A percentile compares a stretch with the other conserved stretches of the same genome.
Conservation (phyloP, 345 rosid genomes). For the Arabis alpina region DNA sequence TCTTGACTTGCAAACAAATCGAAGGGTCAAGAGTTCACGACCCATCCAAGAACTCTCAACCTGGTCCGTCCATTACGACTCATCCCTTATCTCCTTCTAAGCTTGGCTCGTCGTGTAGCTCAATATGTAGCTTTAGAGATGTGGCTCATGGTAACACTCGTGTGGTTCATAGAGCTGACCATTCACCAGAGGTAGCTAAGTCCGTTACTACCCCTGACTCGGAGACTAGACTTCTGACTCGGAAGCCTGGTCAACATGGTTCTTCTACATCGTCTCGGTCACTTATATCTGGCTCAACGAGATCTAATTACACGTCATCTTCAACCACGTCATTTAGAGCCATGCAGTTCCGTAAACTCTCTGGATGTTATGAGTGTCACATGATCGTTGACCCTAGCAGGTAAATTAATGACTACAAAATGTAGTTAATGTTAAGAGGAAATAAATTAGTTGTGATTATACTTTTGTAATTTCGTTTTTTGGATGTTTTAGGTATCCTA, state of each 20-base stretch:
- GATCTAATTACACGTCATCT: conserved; percentile 55
- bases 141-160: conserved; percentile 93
- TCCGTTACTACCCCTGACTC: conserved; percentile 53
- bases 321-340: conserved; percentile 64
- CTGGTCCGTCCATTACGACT: conserved; percentile 27
- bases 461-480: not conserved
- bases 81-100: conserved; percentile 39
- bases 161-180: conserved; percentile 88
- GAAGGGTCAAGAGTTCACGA: conserved; percentile 78
- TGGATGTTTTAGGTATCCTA: conserved; percentile 57
- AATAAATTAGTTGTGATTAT: not conserved
- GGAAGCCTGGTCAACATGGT: conserved; percentile 48
- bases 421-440: not conserved
- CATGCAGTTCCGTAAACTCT: conserved; percentile 95
- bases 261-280: conserved; percentile 58
- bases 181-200: conserved; percentile 70
- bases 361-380: conserved; percentile 96
- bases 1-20: conserved; percentile 85
- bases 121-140: conserved; percentile 84
- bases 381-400: conserved; percentile 94
- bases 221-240: conserved; percentile 61
- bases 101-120: conserved; percentile 79
- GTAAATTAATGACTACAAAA: conserved; percentile 38
- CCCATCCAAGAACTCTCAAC: conserved; percentile 59
- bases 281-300: conserved; percentile 49